Percentiles rank a stretch among this genome's conserved stretches.
phyloP scores from a whole-genome alignment of 2,329 filamentous ascomycete genomes.

The Stemphylium beticola region DNA sequence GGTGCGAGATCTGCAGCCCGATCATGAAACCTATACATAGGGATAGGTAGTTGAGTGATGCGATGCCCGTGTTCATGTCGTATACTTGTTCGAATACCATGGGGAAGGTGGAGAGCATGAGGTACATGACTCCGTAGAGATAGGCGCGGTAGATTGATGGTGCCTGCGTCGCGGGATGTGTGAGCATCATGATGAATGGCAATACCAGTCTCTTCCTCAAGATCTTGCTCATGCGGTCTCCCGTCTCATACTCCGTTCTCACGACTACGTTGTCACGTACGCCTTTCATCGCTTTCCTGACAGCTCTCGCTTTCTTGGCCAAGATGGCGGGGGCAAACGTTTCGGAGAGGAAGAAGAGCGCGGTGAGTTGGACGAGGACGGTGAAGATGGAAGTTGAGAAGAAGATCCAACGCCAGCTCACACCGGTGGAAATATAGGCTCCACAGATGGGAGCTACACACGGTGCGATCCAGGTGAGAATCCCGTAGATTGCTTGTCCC shows the following conservation, averaged over 20 bases:
- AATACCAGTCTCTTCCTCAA: slow-evolving; percentile 36
- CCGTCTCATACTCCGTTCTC: slow-evolving; percentile 49
- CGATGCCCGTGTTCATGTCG: slow-evolving; percentile 60
- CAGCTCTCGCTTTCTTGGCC: slow-evolving; percentile 51
- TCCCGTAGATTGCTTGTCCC: slow-evolving; percentile 66
- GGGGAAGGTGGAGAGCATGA: slow-evolving; percentile 68
- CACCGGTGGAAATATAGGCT: slow-evolving; percentile 31
- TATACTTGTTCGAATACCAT: slow-evolving; percentile 63
- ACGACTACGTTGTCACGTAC: slow-evolving; percentile 30
- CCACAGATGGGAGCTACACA: slow-evolving; percentile 58
- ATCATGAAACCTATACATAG: slow-evolving; percentile 66
- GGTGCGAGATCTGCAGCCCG: slow-evolving; percentile 49
- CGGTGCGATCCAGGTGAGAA: slow-evolving; percentile 68
- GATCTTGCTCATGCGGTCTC: slow-evolving; percentile 34
- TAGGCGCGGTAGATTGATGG: slow-evolving; percentile 61
- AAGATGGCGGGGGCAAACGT: slow-evolving; percentile 57
- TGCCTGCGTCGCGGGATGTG: slow-evolving; percentile 67
- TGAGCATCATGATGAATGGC: slow-evolving; percentile 59
- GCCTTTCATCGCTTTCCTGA: slow-evolving; percentile 53
- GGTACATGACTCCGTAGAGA: slow-evolving; percentile 67
- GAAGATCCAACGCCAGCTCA: slow-evolving; percentile 73
- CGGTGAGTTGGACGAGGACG: slow-evolving; percentile 64
- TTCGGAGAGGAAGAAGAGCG: slow-evolving; percentile 63
- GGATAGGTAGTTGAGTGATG: slow-evolving; percentile 68
- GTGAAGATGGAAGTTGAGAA: slow-evolving; percentile 68